These are phyloP conservation scores for Diplocarpon rosae DNA, from an alignment of 2,329 filamentous ascomycete genomes.

Conservation along the genomic window DNA sequence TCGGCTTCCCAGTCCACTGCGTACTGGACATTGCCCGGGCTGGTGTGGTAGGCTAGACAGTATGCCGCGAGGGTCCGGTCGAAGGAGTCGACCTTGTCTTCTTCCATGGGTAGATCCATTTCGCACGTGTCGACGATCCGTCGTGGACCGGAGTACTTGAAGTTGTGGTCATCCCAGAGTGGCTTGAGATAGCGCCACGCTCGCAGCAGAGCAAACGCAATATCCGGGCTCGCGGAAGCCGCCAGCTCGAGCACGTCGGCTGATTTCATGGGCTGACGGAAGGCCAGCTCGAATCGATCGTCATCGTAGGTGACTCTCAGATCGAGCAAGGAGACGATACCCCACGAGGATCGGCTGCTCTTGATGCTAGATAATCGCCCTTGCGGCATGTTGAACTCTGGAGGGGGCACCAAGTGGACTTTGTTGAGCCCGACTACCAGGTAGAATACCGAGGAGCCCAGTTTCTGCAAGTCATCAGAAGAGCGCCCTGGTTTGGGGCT, in stretches of 20 bases:
- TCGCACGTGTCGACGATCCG: constrained; percentile 39
- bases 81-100: constrained; percentile 49
- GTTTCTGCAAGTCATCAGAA: constrained; percentile 54
- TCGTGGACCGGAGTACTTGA: constrained; percentile 48
- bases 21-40: constrained; percentile 56
- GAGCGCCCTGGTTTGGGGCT: constrained; percentile 43
- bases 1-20: constrained; percentile 49
- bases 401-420: constrained; percentile 55
- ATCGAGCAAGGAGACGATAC: constrained; percentile 50
- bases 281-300: constrained; percentile 56
- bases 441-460: constrained; percentile 54
- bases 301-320: constrained; percentile 49
- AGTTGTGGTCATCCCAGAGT: constrained; percentile 53
- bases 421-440: constrained; percentile 60
- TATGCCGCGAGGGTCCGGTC: constrained; percentile 59
- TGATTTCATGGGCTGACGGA: constrained; percentile 45
- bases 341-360: constrained; percentile 40
- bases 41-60: constrained; percentile 53
- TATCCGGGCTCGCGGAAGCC: constrained; percentile 51
- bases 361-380: constrained; percentile 32
- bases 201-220: constrained; percentile 49
- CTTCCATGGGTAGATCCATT: constrained; percentile 35
- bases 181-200: constrained; percentile 53
- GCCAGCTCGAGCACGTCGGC: constrained; percentile 48
- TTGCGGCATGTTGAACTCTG: constrained; percentile 42